Conservation (phyloP, 768 basidiomycete species). For the Rhizopogon vinicolor region DNA sequence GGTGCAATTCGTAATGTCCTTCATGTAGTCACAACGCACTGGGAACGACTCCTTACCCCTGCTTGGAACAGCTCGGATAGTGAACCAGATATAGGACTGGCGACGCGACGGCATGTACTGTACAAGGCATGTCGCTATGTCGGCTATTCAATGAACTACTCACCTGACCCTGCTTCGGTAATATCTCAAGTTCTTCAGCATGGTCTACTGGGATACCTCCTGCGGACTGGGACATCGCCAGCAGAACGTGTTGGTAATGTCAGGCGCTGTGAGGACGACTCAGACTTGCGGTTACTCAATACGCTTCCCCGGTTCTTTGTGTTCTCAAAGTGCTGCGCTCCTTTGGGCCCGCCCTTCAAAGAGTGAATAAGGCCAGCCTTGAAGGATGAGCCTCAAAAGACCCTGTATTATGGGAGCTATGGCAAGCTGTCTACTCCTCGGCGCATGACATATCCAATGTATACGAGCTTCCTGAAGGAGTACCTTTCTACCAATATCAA, state of each 20-base stretch:
- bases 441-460: neutral
- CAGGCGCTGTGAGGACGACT: constrained; percentile 1
- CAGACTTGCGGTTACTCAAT: constrained; percentile 2
- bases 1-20: constrained; percentile 3
- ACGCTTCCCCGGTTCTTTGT: neutral
- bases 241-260: neutral
- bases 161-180: neutral
- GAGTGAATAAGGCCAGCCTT: neutral
- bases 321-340: neutral
- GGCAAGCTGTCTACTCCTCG: neutral
- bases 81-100: constrained; percentile 1
- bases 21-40: neutral
- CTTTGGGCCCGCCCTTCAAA: neutral
- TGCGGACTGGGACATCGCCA: constrained; percentile 1
- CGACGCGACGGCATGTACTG: neutral
- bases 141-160: constrained; percentile 1
- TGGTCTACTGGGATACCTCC: neutral
- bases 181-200: neutral
- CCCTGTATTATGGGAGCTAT: neutral
- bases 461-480: neutral
- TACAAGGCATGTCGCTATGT: constrained; percentile 3
- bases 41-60: neutral
- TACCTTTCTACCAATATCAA: neutral
- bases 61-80: constrained; percentile 1
- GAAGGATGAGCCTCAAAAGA: neutral